A percentile compares a stretch with the other conserved stretches of the same genome.
Conservation (phyloP, 1,284 basidiomycete genomes). For the Athelia psychrophila region DNA sequence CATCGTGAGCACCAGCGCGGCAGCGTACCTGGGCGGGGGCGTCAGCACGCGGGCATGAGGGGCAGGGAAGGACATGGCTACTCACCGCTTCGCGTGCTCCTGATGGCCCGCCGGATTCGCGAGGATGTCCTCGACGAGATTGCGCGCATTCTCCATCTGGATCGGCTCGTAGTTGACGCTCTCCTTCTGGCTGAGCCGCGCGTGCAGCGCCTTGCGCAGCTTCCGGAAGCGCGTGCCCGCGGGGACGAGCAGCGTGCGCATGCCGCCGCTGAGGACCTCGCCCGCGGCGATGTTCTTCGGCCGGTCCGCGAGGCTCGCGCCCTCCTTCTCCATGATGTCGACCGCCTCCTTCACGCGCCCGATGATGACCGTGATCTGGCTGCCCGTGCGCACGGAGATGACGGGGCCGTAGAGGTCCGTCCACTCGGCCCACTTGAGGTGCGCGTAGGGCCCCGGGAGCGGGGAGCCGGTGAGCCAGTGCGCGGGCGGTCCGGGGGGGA, state of each 20-base stretch:
- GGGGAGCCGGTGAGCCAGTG: too few relatives aligned
- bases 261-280: conserved; percentile 45
- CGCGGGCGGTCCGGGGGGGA: too few relatives aligned
- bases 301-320: conserved; percentile 43
- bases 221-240: too few relatives aligned
- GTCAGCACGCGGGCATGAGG: too few relatives aligned
- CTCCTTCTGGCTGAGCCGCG: conserved; percentile 48
- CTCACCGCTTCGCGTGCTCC: conserved; percentile 30
- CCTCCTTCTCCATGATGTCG: too few relatives aligned
- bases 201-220: conserved; percentile 52
- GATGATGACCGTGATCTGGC: too few relatives aligned
- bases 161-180: too few relatives aligned
- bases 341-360: too few relatives aligned
- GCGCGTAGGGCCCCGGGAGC: too few relatives aligned
- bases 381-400: too few relatives aligned
- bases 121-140: conserved; percentile 51
- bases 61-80: neutral
- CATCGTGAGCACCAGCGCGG: conserved; percentile 60
- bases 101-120: conserved; percentile 40
- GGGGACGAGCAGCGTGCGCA: conserved; percentile 42
- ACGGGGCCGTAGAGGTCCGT: too few relatives aligned
- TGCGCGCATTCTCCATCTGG: conserved; percentile 47
- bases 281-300: conserved; percentile 46
- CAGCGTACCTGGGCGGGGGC: conserved; percentile 39
- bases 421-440: too few relatives aligned